Base-by-base conservation (phyloP, 2,329 filamentous ascomycete genomes). In the Rhinocladiella similis region DNA sequence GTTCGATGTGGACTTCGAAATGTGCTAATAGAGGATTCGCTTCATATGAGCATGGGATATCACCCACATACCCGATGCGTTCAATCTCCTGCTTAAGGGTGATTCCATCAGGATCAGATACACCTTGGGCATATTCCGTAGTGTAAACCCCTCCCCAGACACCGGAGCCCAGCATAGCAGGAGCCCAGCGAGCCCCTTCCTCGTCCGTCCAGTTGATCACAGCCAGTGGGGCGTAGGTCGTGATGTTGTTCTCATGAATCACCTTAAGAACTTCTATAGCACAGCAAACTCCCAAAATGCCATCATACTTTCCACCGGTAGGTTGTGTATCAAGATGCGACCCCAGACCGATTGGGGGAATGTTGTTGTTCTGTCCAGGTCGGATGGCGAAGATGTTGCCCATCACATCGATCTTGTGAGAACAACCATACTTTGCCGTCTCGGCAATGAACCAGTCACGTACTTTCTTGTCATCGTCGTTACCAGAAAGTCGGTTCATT, bases 1-100 rank as follows among this genome's bases (percentile, higher is more conserved):
- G 90, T 70, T 95, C 90, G 50, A 93, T 93, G 67, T 94, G 90
- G 9, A 93, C 78, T 69, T 93, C 89, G 66, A 93, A 92, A 69
- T 93, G 89, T 0, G 88, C 89, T n/a, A 82, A 86, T 72, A 92
- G 84, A 0, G 86, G 86, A 14, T 80, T 82, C 56, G 79, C 75
- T 1, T 76, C 70, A 55, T 73, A 75, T 42, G 72, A 58, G 20
- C 82, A 81, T 6, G 81, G 78, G 0, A 77, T 71, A 0, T 70
- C 63, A 12, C 89, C 89, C 0, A 90, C 72, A 61, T 89, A 91
- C n/a, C 70, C 67, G n/a, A 91, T 91, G 6, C 86, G 79, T 66
- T 87, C 75, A 0, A 94, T 79, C 57, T 91, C 88, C 0, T 77
- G 81, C 63, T 79, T 85, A 78, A 88, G 83, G 7, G 83, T 88